phyloP scores from a whole-genome alignment of 2,329 filamentous ascomycete genomes.

The Fusarium newnesense region DNA sequence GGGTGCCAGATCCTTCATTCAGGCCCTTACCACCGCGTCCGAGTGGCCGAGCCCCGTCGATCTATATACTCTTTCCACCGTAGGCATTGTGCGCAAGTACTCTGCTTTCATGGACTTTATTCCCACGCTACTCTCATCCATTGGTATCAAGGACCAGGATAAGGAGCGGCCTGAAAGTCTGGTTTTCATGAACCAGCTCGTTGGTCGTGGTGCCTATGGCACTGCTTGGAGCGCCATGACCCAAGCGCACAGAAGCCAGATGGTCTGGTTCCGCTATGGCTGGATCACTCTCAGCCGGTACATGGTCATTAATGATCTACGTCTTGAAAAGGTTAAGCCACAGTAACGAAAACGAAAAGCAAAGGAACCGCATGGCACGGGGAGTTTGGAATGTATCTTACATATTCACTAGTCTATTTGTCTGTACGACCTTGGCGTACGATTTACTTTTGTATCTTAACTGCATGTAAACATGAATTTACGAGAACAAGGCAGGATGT shows the following conservation, averaged over 20 bases:
- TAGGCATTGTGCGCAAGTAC: conserved; percentile 84
- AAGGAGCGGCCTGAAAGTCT: conserved; percentile 64
- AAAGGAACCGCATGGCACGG: conserved; percentile 22
- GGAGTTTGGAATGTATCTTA: conserved; percentile 22
- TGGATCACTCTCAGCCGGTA: conserved; percentile 94
- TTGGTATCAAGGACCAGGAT: conserved; percentile 51
- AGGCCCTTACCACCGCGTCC: conserved; percentile 69
- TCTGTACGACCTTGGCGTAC: conserved; percentile 12
- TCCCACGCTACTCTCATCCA: conserved; percentile 66
- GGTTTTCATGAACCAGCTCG: conserved; percentile 77
- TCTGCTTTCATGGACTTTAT: conserved; percentile 78
- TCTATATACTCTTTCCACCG: conserved; percentile 84
- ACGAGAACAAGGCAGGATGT: background rate
- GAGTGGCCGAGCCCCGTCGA: conserved; percentile 80
- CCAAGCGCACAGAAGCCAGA: conserved; percentile 89
- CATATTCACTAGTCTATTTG: conserved; percentile 3
- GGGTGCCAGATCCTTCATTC: conserved; percentile 80
- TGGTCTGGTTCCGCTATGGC: conserved; percentile 97
- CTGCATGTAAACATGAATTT: conserved; percentile 1
- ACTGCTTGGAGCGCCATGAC: conserved; percentile 88
- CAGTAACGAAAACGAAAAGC: conserved; percentile 6
- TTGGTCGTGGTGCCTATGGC: conserved; percentile 62
- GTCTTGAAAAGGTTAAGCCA: conserved; percentile 56
- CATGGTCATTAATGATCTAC: conserved; percentile 94
- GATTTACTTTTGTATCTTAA: conserved; percentile 8